These are phyloP conservation scores for Fusarium tanahbumbuense DNA, from an alignment of 2,329 filamentous ascomycete genomes.

Conservation along the genomic window DNA sequence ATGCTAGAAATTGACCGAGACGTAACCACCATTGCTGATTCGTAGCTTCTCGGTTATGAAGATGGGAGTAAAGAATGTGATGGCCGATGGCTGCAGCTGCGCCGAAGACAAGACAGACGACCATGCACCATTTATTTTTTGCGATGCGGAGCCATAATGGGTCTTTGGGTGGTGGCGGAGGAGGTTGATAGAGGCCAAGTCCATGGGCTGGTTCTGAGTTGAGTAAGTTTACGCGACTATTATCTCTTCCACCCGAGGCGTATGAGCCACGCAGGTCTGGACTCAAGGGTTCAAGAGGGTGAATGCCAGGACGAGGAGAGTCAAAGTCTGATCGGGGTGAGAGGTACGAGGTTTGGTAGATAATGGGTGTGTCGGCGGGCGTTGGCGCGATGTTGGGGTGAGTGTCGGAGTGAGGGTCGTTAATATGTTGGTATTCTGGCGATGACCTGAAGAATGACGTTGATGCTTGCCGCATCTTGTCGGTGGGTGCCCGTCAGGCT, in stretches of 20 bases:
- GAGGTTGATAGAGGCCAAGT: constrained; percentile 2
- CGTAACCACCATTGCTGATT: constrained; percentile 31
- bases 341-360: background rate
- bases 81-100: constrained; percentile 8
- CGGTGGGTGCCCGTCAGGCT: background rate
- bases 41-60: constrained; percentile 9
- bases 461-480: background rate
- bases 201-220: background rate
- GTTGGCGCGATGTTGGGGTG: background rate
- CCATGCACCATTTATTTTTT: constrained; percentile 24
- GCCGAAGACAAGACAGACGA: constrained; percentile 12
- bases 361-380: background rate
- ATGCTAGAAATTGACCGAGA: constrained; percentile 21
- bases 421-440: constrained; percentile 1
- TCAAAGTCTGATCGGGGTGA: constrained; percentile 7
- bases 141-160: background rate
- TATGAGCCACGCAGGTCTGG: background rate
- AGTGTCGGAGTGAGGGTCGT: background rate
- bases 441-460: background rate
- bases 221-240: constrained; percentile 4
- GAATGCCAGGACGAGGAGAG: background rate
- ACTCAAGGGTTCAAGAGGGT: background rate
- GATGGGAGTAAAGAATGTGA: constrained; percentile 22
- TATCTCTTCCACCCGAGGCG: background rate
- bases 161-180: background rate